Percentiles rank a stretch among this genome's conserved stretches.
These are phyloP conservation scores for Aspergillus versicolor DNA, from an alignment of 2,329 filamentous ascomycete species.

Conservation along the genomic window DNA sequence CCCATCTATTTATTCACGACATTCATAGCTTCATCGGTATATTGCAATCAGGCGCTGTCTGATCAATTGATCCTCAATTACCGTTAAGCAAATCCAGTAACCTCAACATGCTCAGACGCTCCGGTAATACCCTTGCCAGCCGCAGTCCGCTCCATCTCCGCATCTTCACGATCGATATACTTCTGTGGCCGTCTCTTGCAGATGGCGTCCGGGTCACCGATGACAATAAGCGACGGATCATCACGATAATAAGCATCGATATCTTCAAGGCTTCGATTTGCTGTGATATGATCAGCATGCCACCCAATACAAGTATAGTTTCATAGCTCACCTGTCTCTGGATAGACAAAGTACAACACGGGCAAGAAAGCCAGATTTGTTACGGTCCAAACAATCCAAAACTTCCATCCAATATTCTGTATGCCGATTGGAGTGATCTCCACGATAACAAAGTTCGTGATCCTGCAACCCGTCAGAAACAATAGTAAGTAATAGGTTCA, in stretches of 20 bases:
- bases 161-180: constrained; percentile 50
- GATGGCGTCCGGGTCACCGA: constrained; percentile 50
- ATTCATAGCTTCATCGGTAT: too few relatives aligned
- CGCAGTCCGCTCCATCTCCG: constrained; percentile 14
- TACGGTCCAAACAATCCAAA: constrained; percentile 48
- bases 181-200: constrained; percentile 47
- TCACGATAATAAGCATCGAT: constrained; percentile 40
- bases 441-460: constrained; percentile 36
- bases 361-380: constrained; percentile 51
- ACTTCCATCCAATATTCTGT: constrained; percentile 40
- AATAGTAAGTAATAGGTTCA: too few relatives aligned
- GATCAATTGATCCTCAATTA: too few relatives aligned
- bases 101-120: too few relatives aligned
- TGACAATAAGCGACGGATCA: constrained; percentile 46
- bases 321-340: constrained; percentile 23
- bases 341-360: constrained; percentile 44
- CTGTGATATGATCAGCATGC: neutral
- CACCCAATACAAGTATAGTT: too few relatives aligned
- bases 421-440: constrained; percentile 48
- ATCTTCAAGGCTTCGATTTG: constrained; percentile 32
- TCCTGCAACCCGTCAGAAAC: neutral
- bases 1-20: too few relatives aligned
- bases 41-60: too few relatives aligned
- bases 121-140: too few relatives aligned
- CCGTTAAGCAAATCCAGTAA: too few relatives aligned